A percentile compares a stretch with the other conserved stretches of the same genome.
These are phyloP conservation scores for Trichoderma erinaceum DNA, from an alignment of 495 filamentous ascomycete species.

Conservation along the genomic window DNA sequence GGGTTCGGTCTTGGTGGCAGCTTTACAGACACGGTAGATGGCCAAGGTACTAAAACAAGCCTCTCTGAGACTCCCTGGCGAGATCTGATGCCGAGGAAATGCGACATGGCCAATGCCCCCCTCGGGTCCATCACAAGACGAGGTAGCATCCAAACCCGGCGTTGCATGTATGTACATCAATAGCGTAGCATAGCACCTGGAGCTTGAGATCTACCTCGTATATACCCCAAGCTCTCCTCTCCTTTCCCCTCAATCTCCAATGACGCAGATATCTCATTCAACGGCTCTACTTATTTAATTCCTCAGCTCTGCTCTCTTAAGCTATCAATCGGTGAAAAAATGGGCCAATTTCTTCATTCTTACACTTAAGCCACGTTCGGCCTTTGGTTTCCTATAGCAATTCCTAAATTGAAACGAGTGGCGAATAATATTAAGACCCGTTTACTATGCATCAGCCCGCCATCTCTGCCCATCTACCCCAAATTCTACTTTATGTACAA, in stretches of 20 bases:
- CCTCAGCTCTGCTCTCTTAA: too few species aligned
- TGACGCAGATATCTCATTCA: not conserved
- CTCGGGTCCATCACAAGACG: not conserved
- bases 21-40: not conserved
- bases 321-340: not conserved
- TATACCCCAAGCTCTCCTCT: not conserved
- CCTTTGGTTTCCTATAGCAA: too few species aligned
- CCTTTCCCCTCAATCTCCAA: not conserved
- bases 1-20: too few species aligned
- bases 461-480: not conserved
- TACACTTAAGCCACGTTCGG: not conserved
- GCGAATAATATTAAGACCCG: not conserved
- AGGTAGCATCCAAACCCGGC: not conserved
- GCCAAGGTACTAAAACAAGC: not conserved
- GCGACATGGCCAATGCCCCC: not conserved
- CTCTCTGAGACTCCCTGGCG: not conserved
- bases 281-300: too few species aligned
- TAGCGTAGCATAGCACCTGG: not conserved
- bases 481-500: not conserved
- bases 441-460: not conserved
- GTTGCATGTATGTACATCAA: not conserved
- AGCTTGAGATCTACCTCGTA: not conserved
- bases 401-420: not conserved
- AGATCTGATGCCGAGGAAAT: not conserved
- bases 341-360: not conserved